Evolutionary conservation across 2,329 filamentous ascomycete species (phyloP), one percentile per base, ranked within the genome.

Genomic region (Chaetomium globosum): DNA sequence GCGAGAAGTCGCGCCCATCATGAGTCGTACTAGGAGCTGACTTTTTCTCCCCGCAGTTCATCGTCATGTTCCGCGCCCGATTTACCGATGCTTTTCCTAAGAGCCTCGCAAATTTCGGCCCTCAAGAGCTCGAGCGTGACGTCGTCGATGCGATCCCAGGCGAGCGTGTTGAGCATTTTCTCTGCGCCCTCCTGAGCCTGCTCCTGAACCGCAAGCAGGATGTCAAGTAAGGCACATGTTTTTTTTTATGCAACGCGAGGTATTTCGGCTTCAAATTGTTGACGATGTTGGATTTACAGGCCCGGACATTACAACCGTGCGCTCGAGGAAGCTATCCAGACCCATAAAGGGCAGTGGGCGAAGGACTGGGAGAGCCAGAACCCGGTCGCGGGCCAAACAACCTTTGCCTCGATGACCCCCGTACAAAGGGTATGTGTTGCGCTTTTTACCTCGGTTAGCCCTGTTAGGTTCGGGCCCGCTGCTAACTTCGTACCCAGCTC

Each of bases 131-230:
- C 67, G 95, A 99, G 79, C 85, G 85, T 76, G 95, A 95, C 59
- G 86, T 97, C 59, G 87, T 89, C 67, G 91, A 94, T 75, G 80
- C 84, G 57, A 80, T 89, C 26, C 93, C 94, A 2, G 92, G 93
- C 72, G 89, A 96, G 73, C 89, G 93, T 74, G 89, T 91, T 55
- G 94, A 98, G 80, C 86, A 89, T 71, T 87, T 99, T 65, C 83
- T 99, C 30, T 99, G 96, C 81, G 93, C 93, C 68, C 80, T 99
- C 70, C 82, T 99, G 53, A 89, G 91, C 36, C 82, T 99, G 72
- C 86, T 97, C 63, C 83, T 99, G 74, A 99, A 99, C 78, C 89
- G 95, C 77, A 98, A 99, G 83, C 97, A 99, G 77, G 93, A 97
- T 80, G 91, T 98, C 76, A 97, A 99, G 95, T 98, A 86, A 79